These are phyloP conservation scores for Nannizziopsis arthrosporioides DNA, from an alignment of 2,329 filamentous ascomycete genomes.

Conservation along the genomic window DNA sequence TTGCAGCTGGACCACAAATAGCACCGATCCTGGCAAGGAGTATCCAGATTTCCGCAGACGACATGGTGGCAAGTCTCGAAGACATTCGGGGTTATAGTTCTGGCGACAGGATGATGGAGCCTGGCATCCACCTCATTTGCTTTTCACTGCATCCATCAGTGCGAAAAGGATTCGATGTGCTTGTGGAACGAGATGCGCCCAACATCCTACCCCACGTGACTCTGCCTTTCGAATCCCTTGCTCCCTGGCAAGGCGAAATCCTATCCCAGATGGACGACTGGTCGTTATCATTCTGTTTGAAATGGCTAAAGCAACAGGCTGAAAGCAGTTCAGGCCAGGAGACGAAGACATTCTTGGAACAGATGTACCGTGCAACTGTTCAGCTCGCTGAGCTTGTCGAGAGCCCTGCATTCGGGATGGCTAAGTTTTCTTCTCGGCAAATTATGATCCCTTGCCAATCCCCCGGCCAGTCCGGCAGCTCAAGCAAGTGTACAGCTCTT, in stretches of 20 bases:
- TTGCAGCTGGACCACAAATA: slow-evolving; percentile 59
- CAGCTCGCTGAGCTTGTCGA: slow-evolving; percentile 32
- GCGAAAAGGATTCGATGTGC: slow-evolving; percentile 50
- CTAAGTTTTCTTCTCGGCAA: slow-evolving; percentile 29
- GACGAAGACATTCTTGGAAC: slow-evolving; percentile 33
- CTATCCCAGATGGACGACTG: slow-evolving; percentile 34
- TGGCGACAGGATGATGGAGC: slow-evolving; percentile 18
- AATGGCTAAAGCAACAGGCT: slow-evolving; percentile 24
- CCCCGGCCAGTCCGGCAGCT: slow-evolving; percentile 18
- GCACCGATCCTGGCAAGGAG: slow-evolving; percentile 55
- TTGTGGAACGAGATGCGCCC: slow-evolving; percentile 45
- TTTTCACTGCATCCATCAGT: slow-evolving; percentile 39
- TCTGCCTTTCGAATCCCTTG: slow-evolving; percentile 43
- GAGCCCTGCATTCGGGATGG: slow-evolving; percentile 33
- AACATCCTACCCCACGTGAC: slow-evolving; percentile 51
- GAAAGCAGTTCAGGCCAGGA: slow-evolving; percentile 17
- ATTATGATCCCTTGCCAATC: slow-evolving; percentile 28
- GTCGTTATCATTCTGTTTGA: slow-evolving; percentile 27
- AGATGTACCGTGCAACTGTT: slow-evolving; percentile 34
- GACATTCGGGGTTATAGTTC: slow-evolving; percentile 49
- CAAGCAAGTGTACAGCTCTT: slow-evolving; percentile 34
- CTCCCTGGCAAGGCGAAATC: slow-evolving; percentile 46
- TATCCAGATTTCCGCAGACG: slow-evolving; percentile 58
- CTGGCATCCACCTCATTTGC: slow-evolving; percentile 34
- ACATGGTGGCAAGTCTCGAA: slow-evolving; percentile 50